Evolutionary conservation across 495 filamentous ascomycete genomes (phyloP), one percentile per base, ranked within the genome.

Genomic region (Penicillium pulvis): DNA sequence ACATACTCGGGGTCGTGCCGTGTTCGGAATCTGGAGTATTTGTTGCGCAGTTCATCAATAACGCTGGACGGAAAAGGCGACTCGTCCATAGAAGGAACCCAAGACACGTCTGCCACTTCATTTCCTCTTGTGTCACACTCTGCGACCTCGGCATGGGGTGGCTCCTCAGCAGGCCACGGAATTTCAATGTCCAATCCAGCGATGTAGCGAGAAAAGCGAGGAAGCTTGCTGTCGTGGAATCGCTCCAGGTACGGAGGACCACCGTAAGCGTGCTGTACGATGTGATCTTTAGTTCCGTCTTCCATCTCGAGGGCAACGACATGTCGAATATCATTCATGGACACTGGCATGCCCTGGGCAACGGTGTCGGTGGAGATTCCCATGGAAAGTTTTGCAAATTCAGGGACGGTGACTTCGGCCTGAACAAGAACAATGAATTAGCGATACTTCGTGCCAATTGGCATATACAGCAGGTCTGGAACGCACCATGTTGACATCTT

Each of bases 41-140:
- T 90, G 75, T 88, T 88, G 59, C 94, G 81, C 69, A 97, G 79
- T 79, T 98, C 93, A 70, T 97, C 90, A 61, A 98, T 82, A 33
- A 97, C 83, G 26, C 68, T 77, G 46, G 76, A 71, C 26, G 94
- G 91, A 80, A 97, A 89, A n/a, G 93, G 93, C 17, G 89, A 80
- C 12, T 78, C 70, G 3, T 90, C 75, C 12, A 97, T 72, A 14
- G 87, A 89, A 1, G 93, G 92, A 11, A 85, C 73, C 75, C 87
- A 97, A 9, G 90, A 93, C 53, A 70, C 75, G 16, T 83, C 80
- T 59, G 96, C 91, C 54, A 91, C 89, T 53, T 89, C 84, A 69
- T 86, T 83, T 51, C 90, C 54, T 56, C 54, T 19, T 1, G 93
- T 96, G 75, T 97, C 93, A 66, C 33, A 69, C 0, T 75, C 69